These are phyloP conservation scores for Colletotrichum liriopes DNA, from an alignment of 2,329 filamentous ascomycete genomes.

Conservation along the genomic window DNA sequence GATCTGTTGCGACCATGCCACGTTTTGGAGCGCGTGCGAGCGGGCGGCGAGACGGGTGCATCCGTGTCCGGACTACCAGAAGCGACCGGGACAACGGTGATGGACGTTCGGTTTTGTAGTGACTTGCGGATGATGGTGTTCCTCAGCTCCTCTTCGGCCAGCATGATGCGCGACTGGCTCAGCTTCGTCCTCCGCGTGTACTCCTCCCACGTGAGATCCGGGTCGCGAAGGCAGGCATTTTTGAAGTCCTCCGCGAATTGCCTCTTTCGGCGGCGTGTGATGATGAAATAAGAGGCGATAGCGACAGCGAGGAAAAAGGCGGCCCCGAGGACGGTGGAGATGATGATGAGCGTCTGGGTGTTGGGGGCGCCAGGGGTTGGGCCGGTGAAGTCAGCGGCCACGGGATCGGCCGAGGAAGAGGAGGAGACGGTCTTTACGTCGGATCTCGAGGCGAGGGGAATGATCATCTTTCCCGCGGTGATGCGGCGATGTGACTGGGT, in stretches of 20 bases:
- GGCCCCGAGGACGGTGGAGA: constrained; percentile 24
- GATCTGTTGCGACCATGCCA: constrained; percentile 29
- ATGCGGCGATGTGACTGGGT: neutral
- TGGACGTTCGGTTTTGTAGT: constrained; percentile 17
- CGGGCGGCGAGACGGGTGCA: constrained; percentile 28
- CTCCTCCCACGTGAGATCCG: constrained; percentile 33
- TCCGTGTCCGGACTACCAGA: constrained; percentile 1
- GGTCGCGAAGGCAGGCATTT: constrained; percentile 23
- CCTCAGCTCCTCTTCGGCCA: constrained; percentile 34
- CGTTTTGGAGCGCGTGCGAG: constrained; percentile 25
- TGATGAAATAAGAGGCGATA: neutral
- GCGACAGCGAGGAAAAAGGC: constrained; percentile 9
- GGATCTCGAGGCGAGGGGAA: constrained; percentile 20
- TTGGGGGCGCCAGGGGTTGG: constrained; percentile 1
- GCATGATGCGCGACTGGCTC: constrained; percentile 25
- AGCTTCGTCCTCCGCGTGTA: constrained; percentile 33
- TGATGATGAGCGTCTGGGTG: constrained; percentile 22
- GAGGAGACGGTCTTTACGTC: constrained; percentile 15
- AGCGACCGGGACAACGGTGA: neutral
- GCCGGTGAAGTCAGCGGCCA: constrained; percentile 28
- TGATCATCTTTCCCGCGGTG: constrained; percentile 5
- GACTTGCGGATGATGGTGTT: constrained; percentile 38
- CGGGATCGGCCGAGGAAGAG: constrained; percentile 24
- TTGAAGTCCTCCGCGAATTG: constrained; percentile 19
- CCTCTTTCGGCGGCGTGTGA: constrained; percentile 1